Conservation (phyloP, 352 stramenopile species). For the Phytopythium mirpurense region DNA sequence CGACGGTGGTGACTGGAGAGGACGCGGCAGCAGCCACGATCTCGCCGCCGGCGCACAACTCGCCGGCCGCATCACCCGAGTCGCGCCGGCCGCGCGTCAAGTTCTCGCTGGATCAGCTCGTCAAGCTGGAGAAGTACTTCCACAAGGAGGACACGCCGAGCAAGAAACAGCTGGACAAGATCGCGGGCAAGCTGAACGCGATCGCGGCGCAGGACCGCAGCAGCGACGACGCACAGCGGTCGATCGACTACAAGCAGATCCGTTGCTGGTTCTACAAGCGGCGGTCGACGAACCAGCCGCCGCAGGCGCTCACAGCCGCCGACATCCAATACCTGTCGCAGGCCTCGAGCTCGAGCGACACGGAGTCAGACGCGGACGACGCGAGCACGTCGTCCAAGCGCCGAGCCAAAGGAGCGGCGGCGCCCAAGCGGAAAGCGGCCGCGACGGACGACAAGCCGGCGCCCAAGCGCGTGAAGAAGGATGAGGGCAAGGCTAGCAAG, state of each 20-base stretch:
- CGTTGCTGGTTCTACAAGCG: constrained; percentile 88
- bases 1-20: constrained; percentile 40
- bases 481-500: constrained; percentile 9
- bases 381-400: constrained; percentile 13
- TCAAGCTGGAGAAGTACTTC: constrained; percentile 80
- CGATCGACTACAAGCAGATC: constrained; percentile 86
- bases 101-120: constrained; percentile 70
- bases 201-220: constrained; percentile 46
- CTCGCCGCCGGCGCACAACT: constrained; percentile 34
- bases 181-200: constrained; percentile 66
- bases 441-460: constrained; percentile 16
- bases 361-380: constrained; percentile 61
- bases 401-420: constrained; percentile 6
- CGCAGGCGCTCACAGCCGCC: constrained; percentile 52
- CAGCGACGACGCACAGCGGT: constrained; percentile 51
- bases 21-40: constrained; percentile 16
- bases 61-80: constrained; percentile 66
- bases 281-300: constrained; percentile 67
- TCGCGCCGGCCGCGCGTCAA: constrained; percentile 63
- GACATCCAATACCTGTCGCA: constrained; percentile 45
- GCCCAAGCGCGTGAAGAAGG: constrained; percentile 31
- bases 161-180: constrained; percentile 76
- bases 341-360: constrained; percentile 62
- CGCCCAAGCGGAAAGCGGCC: constrained; percentile 23
- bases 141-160: constrained; percentile 78